A percentile compares a stretch with the other conserved stretches of the same genome.
Evolutionary conservation across 352 stramenopile species (phyloP).

Genomic region (Saprolegnia parasitica): DNA sequence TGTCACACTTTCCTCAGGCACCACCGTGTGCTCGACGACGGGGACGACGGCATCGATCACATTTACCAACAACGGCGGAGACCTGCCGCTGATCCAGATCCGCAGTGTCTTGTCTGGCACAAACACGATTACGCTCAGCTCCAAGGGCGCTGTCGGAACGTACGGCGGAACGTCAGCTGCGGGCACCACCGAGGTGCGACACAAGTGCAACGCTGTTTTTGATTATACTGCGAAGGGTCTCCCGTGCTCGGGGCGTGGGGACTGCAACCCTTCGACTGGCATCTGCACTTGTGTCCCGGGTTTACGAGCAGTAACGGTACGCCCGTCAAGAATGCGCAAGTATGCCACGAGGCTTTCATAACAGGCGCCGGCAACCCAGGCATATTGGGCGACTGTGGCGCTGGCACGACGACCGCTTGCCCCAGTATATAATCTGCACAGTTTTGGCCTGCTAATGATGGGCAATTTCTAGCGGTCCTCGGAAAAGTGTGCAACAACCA

Average conservation of each 20-base stretch:
- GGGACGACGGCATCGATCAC: conserved; percentile 50
- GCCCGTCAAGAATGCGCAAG: conserved; percentile 35
- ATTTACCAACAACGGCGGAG: conserved; percentile 66
- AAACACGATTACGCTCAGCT: conserved; percentile 27
- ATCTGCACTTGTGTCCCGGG: conserved; percentile 19
- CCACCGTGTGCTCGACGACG: conserved; percentile 38
- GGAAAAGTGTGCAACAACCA: conserved; percentile 39
- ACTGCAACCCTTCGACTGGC: conserved; percentile 36
- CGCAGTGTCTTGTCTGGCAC: conserved; percentile 40
- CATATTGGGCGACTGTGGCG: conserved; percentile 50
- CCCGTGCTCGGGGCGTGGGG: conserved; percentile 45
- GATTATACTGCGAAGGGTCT: conserved; percentile 31
- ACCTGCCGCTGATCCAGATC: conserved; percentile 49
- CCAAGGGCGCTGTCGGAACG: background rate
- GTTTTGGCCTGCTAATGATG: background rate
- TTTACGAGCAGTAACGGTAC: conserved; percentile 39
- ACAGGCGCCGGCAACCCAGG: conserved; percentile 39
- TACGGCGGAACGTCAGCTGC: background rate
- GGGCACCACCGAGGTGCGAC: conserved; percentile 1
- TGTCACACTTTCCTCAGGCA: conserved; percentile 30
- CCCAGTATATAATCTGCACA: conserved; percentile 25
- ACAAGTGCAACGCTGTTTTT: too few relatives aligned
- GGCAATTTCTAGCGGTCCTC: background rate
- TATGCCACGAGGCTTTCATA: background rate
- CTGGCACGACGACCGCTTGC: conserved; percentile 34